Evolutionary conservation across 768 basidiomycete genomes (phyloP).

Genomic region (Lenzites betulinus): DNA sequence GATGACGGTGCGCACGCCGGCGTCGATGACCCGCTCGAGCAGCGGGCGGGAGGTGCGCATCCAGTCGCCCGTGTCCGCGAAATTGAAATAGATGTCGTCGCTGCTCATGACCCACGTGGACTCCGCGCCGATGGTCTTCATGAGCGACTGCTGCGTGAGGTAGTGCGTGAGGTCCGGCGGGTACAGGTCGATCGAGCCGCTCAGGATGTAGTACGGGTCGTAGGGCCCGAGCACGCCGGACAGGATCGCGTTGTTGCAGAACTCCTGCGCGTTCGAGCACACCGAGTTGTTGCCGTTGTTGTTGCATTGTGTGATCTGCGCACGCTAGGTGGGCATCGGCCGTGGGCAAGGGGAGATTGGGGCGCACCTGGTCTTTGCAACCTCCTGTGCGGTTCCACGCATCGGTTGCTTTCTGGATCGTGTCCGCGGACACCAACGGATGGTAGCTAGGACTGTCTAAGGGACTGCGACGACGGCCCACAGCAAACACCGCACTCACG

Average conservation of each 20-base stretch:
- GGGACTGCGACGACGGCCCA: not conserved
- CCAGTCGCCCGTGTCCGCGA: conserved; percentile 57
- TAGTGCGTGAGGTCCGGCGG: conserved; percentile 43
- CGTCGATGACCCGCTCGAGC: conserved; percentile 60
- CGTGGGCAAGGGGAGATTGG: not conserved
- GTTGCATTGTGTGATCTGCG: conserved; percentile 55
- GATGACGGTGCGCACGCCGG: conserved; percentile 54
- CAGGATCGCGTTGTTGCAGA: conserved; percentile 58
- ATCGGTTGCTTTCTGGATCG: conserved; percentile 42
- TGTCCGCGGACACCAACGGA: conserved; percentile 46
- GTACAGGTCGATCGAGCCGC: conserved; percentile 46
- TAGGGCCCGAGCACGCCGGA: conserved; percentile 54
- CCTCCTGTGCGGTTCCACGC: conserved; percentile 47
- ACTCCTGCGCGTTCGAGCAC: conserved; percentile 58
- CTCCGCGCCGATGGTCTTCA: conserved; percentile 46
- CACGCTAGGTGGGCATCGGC: not conserved
- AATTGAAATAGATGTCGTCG: conserved; percentile 46
- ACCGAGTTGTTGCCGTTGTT: conserved; percentile 46
- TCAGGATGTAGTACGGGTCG: conserved; percentile 55
- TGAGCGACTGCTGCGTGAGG: conserved; percentile 32
- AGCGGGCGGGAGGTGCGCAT: conserved; percentile 49
- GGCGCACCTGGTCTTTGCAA: conserved; percentile 49
- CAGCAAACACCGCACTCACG: conserved; percentile 26
- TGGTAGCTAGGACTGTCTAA: conserved; percentile 41
- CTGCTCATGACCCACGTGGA: conserved; percentile 44